These are phyloP conservation scores for Plasmodium berghei DNA, from an alignment of 169 alveolate genomes.

Conservation along the genomic window DNA sequence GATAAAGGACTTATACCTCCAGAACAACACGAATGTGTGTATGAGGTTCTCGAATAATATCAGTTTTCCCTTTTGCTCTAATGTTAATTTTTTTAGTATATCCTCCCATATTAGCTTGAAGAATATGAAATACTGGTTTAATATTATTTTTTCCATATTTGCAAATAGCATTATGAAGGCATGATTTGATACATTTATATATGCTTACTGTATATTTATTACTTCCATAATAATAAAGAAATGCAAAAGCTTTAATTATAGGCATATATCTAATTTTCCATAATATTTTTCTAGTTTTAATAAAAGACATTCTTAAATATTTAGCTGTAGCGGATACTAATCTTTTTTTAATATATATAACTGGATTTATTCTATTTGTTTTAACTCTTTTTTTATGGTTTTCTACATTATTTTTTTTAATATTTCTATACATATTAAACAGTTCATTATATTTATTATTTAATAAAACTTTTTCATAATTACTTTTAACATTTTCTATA, in stretches of 20 bases:
- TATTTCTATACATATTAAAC: constrained; percentile 67
- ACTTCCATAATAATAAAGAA: constrained; percentile 66
- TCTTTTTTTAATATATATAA: constrained; percentile 59
- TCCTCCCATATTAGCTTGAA: constrained; percentile 76
- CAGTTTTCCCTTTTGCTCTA: constrained; percentile 68
- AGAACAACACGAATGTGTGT: constrained; percentile 72
- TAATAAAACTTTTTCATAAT: constrained; percentile 54
- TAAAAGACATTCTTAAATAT: constrained; percentile 58
- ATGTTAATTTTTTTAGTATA: constrained; percentile 68
- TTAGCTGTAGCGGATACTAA: constrained; percentile 75
- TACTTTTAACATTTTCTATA: constrained; percentile 60
- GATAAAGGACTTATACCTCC: constrained; percentile 12
- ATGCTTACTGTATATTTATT: constrained; percentile 72
- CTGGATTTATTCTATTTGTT: constrained; percentile 75
- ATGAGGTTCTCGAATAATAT: constrained; percentile 73
- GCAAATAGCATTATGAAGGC: constrained; percentile 66
- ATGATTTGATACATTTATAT: constrained; percentile 66
- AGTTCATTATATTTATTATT: constrained; percentile 68
- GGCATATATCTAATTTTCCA: constrained; percentile 77
- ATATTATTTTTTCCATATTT: constrained; percentile 71
- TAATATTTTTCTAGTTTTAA: constrained; percentile 58
- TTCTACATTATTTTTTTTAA: constrained; percentile 60
- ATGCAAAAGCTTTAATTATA: constrained; percentile 55
- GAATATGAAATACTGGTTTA: constrained; percentile 70
- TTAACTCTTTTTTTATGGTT: constrained; percentile 64